Evolutionary conservation across 208 protist genomes (phyloP), one percentile per base, ranked within the genome.

Genomic region (Sergeia podlipaevii): DNA sequence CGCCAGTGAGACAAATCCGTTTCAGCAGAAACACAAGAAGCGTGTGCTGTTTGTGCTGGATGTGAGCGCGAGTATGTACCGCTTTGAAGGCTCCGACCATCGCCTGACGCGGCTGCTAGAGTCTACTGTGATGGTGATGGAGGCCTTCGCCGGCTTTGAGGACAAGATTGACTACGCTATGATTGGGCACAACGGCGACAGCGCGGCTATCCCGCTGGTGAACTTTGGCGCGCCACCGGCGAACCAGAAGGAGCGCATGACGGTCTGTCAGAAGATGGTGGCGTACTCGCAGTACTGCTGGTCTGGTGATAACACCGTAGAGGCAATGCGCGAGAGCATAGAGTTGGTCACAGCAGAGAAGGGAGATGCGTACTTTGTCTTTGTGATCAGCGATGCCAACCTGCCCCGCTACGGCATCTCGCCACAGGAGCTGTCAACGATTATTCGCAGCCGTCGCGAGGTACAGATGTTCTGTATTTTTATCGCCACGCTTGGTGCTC

Each of bases 311-410:
- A 88, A 87, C 70, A 97, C 91, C 4, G 77, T 97, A 4, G 75
- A 92, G 68, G 80, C 86, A 4, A 93, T 93, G 74, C 67, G 66
- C 29, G 32, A 70, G 11, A 90, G 85, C 43, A 52, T 96, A n/a
- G 62, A 87, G 15, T 51, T 82, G 4, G 79, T 88, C 20, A 83
- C 74, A 8, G 65, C 80, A 30, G 71, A 89, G 47, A 88, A 93
- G 46, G 91, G 77, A 2, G 89, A 97, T 53, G 77, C 96, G 20
- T 89, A 90, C 59, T 93, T 97, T 72, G 94, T 98, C 3, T 90
- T 97, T 66, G 72, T 97, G 13, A 77, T 98, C 36, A 94, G 81
- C 50, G 96, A 98, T 50, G 96, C 96, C 20, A 98, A 98, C 56
- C 68, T 98, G 33, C 70, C 72, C 13, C 82, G 81, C 17, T 98